Evolutionary conservation across 1,284 basidiomycete genomes (phyloP).

Genomic region (Porogramme epimiltina): DNA sequence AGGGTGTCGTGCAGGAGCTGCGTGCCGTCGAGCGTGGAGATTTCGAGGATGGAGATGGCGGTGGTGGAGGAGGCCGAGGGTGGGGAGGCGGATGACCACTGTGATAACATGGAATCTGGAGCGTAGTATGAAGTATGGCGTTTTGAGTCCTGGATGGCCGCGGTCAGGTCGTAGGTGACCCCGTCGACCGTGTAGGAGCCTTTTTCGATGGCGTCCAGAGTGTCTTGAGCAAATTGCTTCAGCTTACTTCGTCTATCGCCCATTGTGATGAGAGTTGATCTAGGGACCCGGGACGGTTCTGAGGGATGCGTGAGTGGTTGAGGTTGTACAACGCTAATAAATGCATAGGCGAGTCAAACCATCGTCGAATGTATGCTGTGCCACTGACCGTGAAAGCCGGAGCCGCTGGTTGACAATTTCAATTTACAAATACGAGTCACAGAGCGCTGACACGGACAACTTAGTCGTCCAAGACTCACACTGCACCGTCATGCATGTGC

Average conservation of each 20-base stretch:
- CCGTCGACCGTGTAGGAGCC: constrained; percentile 30
- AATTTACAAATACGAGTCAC: no score
- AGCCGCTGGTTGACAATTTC: no score
- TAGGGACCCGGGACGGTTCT: no score
- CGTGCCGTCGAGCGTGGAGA: constrained; percentile 57
- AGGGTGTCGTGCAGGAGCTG: constrained; percentile 27
- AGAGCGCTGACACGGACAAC: no score
- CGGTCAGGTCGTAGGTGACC: constrained; percentile 33
- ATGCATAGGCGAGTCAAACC: no score
- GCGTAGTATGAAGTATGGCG: constrained; percentile 44
- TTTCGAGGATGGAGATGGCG: constrained; percentile 47
- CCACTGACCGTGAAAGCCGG: no score
- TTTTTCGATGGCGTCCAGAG: constrained; percentile 33
- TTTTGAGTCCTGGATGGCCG: constrained; percentile 33
- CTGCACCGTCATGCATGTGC: no score
- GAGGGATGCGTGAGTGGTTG: no score
- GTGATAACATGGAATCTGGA: constrained; percentile 39
- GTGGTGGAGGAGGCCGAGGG: constrained; percentile 14
- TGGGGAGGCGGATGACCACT: constrained; percentile 34
- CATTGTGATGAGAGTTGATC: not conserved
- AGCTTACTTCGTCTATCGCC: constrained; percentile 19
- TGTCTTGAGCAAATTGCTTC: constrained; percentile 33
- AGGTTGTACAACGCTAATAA: no score
- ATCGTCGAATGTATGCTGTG: no score
- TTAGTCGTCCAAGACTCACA: no score